Conservation (phyloP, 805 yeast genomes). For the Kluyveromyces aestuarii region DNA sequence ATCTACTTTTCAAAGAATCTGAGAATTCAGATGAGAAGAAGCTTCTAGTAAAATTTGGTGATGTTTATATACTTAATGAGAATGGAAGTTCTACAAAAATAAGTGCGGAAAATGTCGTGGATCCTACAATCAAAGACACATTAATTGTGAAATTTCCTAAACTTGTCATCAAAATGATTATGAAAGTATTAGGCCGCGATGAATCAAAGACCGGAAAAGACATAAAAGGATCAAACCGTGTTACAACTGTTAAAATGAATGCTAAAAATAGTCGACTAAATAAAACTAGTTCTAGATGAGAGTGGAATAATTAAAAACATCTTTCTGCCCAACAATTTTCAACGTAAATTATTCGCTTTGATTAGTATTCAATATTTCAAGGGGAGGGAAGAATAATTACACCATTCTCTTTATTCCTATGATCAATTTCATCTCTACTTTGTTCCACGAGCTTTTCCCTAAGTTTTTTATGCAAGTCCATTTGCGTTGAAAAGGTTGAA, state of each 20-base stretch:
- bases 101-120: constrained; percentile 38
- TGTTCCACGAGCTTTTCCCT: constrained; percentile 19
- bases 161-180: background rate
- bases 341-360: no score
- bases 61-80: constrained; percentile 46
- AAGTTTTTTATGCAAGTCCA: constrained; percentile 23
- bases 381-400: constrained; percentile 18
- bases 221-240: background rate
- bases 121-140: constrained; percentile 43
- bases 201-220: constrained; percentile 22
- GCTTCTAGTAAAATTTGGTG: constrained; percentile 48
- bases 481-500: constrained; percentile 16
- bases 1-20: constrained; percentile 34
- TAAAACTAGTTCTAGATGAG: no score
- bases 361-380: background rate
- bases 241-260: background rate
- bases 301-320: no score
- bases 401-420: constrained; percentile 22
- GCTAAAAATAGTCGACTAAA: background rate
- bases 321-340: background rate
- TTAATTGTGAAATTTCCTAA: constrained; percentile 36
- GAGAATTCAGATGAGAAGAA: constrained; percentile 40
- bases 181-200: constrained; percentile 14
- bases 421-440: constrained; percentile 21
- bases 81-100: constrained; percentile 32